Base-by-base conservation (phyloP, 345 rosid genomes). In the Schrenkiella parvula region DNA sequence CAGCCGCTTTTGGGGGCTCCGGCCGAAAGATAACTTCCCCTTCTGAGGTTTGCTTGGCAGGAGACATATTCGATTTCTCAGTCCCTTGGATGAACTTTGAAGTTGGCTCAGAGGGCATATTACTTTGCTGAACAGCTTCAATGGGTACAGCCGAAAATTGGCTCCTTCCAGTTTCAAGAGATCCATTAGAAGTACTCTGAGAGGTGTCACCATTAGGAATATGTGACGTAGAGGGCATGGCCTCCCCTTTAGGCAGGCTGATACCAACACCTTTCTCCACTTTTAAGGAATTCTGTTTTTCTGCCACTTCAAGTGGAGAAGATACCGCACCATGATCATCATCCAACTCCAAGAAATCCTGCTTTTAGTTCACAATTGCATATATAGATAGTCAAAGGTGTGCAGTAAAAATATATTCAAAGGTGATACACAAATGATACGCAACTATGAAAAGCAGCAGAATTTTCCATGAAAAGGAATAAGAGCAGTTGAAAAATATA, bases 301-400 rank as follows among this genome's bases (percentile, higher is more conserved):
- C 86, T 69, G 55, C 76, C 66, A 67, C 78, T 46, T 71, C 80
- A 70, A 28, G 66, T 35, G 51, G 53, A 66, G 80, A 54, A 77
- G 84, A 61, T 28, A 64, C 61, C 21, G 37, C 64, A 64, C 72
- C 82, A 70, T 52, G 80, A 37, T 87, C 93, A 69, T 87, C 91
- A 66, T 89, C 99, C 85, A 85, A 68, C 41, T 88, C 95, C 75
- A 90, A 48, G 70, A 68, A 79, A 77, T 91, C 98, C 99, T 95
- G 78, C 61, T 42, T 66, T 46, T 28, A 47, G 41, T 29, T 23
- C 38, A 47, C 15, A 57, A 18, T 57, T 50, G 35, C 10, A 74
- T 35, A 23, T 47, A 19, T 3, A 32, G 22, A 73, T 47, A 22
- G 68, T 74, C 62, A 67, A 41, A 50, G 6, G n/a, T 66, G 31